These are phyloP conservation scores for Chalciporus chontae DNA, from an alignment of 768 basidiomycete genomes.

Conservation along the genomic window DNA sequence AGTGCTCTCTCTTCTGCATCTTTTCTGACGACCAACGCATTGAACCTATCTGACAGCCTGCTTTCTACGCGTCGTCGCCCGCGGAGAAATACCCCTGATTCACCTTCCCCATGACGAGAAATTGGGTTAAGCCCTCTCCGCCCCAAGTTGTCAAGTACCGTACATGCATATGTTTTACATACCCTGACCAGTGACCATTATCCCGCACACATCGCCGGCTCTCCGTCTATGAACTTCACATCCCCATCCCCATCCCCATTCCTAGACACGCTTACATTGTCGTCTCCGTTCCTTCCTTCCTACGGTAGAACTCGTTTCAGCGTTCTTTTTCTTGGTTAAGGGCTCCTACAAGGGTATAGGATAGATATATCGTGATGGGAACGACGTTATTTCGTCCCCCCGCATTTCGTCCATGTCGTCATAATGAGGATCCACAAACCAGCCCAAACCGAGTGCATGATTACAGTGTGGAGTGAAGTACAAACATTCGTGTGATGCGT, in stretches of 20 bases:
- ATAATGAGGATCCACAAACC: background rate
- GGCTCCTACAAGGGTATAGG: background rate
- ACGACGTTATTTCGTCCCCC: too few species aligned
- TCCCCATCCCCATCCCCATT: background rate
- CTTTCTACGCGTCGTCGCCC: slow-evolving; percentile 1
- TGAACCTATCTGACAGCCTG: background rate
- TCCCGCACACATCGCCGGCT: too few species aligned
- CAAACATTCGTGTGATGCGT: slow-evolving; percentile 16
- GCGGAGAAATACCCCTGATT: background rate
- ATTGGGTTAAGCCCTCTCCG: too few species aligned
- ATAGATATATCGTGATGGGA: background rate
- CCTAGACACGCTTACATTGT: background rate
- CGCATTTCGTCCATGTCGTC: too few species aligned
- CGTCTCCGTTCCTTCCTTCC: background rate
- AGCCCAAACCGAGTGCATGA: background rate
- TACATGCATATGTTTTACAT: too few species aligned
- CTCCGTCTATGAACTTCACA: too few species aligned
- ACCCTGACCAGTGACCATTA: too few species aligned
- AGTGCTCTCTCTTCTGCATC: too few species aligned
- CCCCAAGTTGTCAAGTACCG: background rate
- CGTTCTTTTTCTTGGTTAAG: background rate
- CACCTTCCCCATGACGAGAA: background rate
- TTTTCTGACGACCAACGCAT: background rate
- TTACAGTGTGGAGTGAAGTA: slow-evolving; percentile 14
- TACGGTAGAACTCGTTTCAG: background rate